Percentiles rank a stretch among this genome's conserved stretches.
These are phyloP conservation scores for Martiniozyma abietophila DNA, from an alignment of 805 yeast genomes.

Conservation along the genomic window DNA sequence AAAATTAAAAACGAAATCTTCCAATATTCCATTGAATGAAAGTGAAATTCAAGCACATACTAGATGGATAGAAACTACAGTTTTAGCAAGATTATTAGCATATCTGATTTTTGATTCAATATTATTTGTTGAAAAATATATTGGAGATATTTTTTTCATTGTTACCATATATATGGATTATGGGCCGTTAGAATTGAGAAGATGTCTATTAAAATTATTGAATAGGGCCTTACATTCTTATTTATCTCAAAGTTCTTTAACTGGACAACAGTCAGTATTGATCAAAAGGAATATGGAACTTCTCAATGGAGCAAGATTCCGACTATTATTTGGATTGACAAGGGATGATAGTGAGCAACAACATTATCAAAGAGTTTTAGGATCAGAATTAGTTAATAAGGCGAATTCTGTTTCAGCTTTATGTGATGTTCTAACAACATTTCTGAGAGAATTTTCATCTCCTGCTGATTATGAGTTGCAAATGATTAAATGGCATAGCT, in stretches of 20 bases:
- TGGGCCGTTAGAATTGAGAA: conserved; percentile 47
- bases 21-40: conserved; percentile 35
- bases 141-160: conserved; percentile 65
- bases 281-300: conserved; percentile 40
- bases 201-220: conserved; percentile 49
- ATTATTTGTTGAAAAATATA: conserved; percentile 47
- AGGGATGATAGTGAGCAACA: conserved; percentile 36
- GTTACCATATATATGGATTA: conserved; percentile 52
- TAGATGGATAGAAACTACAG: conserved; percentile 63
- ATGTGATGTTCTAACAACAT: conserved; percentile 43
- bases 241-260: conserved; percentile 44
- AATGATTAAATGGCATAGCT: conserved; percentile 57
- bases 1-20: conserved; percentile 46
- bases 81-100: conserved; percentile 53
- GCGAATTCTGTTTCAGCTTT: conserved; percentile 47
- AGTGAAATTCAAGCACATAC: conserved; percentile 40
- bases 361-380: conserved; percentile 12
- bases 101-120: conserved; percentile 65
- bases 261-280: conserved; percentile 28
- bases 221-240: conserved; percentile 65
- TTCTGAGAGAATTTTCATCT: conserved; percentile 41
- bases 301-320: conserved; percentile 54
- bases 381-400: conserved; percentile 30
- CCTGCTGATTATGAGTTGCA: conserved; percentile 42
- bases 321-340: conserved; percentile 60